phyloP scores from a whole-genome alignment of 1,284 basidiomycete species.

The Meripilus lineatus region DNA sequence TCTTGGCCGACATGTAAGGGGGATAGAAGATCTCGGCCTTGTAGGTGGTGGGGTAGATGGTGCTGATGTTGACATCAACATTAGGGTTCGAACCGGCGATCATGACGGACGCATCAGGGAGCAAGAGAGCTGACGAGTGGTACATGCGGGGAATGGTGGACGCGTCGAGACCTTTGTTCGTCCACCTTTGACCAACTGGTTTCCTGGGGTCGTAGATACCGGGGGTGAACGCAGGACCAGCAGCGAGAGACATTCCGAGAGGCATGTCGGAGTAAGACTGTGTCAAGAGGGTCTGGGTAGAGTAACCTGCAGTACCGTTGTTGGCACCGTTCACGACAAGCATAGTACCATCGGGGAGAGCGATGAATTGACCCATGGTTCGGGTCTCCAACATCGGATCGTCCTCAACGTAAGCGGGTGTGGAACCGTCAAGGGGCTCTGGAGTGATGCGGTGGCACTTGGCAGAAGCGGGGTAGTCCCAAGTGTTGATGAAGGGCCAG shows the following conservation, averaged over 20 bases:
- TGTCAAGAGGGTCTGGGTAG: slow-evolving; percentile 47
- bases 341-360: slow-evolving; percentile 71
- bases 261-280: slow-evolving; percentile 47
- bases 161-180: slow-evolving; percentile 54
- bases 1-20: slow-evolving; percentile 70
- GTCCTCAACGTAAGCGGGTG: slow-evolving; percentile 53
- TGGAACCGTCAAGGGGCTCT: slow-evolving; percentile 63
- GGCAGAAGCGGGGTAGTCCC: slow-evolving; percentile 55
- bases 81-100: slow-evolving; percentile 94
- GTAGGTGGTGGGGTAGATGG: slow-evolving; percentile 83
- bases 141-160: slow-evolving; percentile 76
- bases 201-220: slow-evolving; percentile 75
- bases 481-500: slow-evolving; percentile 63
- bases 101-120: slow-evolving; percentile 84
- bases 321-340: slow-evolving; percentile 74
- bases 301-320: slow-evolving; percentile 76
- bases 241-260: slow-evolving; percentile 57
- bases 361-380: slow-evolving; percentile 87
- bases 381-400: slow-evolving; percentile 75
- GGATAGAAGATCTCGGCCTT: slow-evolving; percentile 87
- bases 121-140: slow-evolving; percentile 85
- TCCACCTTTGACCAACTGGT: slow-evolving; percentile 67
- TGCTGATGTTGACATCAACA: slow-evolving; percentile 69
- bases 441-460: slow-evolving; percentile 77
- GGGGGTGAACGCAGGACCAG: slow-evolving; percentile 64